Percentiles rank a stretch among this genome's conserved stretches.
These are phyloP conservation scores for Geotrichum reessii DNA, from an alignment of 1,139 yeast species.

Conservation along the genomic window DNA sequence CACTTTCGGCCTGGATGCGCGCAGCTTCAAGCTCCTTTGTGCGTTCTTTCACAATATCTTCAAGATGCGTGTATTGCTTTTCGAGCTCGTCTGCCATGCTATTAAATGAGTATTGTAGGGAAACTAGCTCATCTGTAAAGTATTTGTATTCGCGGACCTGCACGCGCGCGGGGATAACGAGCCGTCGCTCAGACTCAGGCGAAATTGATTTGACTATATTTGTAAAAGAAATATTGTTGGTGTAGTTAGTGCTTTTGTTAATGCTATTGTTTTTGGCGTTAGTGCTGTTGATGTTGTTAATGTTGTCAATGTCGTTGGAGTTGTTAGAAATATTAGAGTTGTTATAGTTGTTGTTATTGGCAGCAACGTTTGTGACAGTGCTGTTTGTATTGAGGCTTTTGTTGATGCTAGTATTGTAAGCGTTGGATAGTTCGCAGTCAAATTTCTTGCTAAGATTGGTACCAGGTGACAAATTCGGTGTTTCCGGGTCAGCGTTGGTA, in stretches of 20 bases:
- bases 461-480: background rate
- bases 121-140: conserved; percentile 80
- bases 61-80: conserved; percentile 74
- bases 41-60: conserved; percentile 82
- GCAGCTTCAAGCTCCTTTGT: conserved; percentile 87
- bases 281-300: too few species aligned
- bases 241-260: background rate
- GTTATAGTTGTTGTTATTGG: background rate
- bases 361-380: background rate
- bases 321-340: too few species aligned
- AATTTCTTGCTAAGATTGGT: background rate
- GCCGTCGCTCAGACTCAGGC: conserved; percentile 41
- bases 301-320: too few species aligned
- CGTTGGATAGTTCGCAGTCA: background rate
- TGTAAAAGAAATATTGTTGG: conserved; percentile 28
- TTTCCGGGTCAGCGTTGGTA: background rate
- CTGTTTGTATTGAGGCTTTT: background rate
- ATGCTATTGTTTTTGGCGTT: background rate
- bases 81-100: conserved; percentile 86
- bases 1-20: conserved; percentile 83
- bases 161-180: conserved; percentile 16
- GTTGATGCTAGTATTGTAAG: conserved; percentile 4
- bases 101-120: conserved; percentile 81
- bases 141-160: conserved; percentile 35
- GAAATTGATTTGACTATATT: conserved; percentile 38